Evolutionary conservation across 2,329 filamentous ascomycete species (phyloP).

Genomic region (Paecilomyces niveus): DNA sequence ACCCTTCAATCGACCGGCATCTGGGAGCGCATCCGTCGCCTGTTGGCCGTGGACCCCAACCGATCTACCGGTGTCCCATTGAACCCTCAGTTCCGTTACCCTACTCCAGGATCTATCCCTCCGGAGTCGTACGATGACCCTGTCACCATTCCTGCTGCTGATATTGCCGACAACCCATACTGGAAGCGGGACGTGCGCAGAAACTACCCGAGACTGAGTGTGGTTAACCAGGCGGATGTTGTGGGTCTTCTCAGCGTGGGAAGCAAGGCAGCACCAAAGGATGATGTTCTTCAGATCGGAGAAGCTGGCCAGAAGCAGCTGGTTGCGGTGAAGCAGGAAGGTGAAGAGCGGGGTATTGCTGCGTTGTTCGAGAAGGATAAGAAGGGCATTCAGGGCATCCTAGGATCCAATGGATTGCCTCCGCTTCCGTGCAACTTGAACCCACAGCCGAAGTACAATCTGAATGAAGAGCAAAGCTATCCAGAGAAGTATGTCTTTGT

Average conservation of each 20-base stretch:
- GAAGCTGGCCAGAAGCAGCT: conserved; percentile 67
- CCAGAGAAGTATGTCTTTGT: conserved; percentile 53
- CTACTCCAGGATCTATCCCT: conserved; percentile 66
- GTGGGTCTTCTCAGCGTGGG: conserved; percentile 80
- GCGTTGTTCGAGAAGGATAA: conserved; percentile 63
- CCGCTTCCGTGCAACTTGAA: conserved; percentile 73
- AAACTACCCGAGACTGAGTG: conserved; percentile 71
- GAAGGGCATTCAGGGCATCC: conserved; percentile 48
- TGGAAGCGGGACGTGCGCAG: conserved; percentile 91
- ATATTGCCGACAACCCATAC: conserved; percentile 87
- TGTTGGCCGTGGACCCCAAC: conserved; percentile 73
- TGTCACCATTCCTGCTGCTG: conserved; percentile 73
- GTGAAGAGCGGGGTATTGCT: conserved; percentile 63
- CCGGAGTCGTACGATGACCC: conserved; percentile 71
- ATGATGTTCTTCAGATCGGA: conserved; percentile 66
- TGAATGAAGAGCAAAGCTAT: conserved; percentile 62
- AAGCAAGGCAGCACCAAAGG: conserved; percentile 71
- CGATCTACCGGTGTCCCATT: conserved; percentile 88
- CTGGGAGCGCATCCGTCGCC: conserved; percentile 74
- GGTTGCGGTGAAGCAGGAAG: conserved; percentile 68
- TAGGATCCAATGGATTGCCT: conserved; percentile 73
- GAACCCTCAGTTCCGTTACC: conserved; percentile 87
- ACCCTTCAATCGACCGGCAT: conserved; percentile 83
- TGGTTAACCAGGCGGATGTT: conserved; percentile 75
- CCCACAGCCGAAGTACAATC: conserved; percentile 54